These are phyloP conservation scores for Starmera amethionina DNA, from an alignment of 805 yeast species.

Conservation along the genomic window DNA sequence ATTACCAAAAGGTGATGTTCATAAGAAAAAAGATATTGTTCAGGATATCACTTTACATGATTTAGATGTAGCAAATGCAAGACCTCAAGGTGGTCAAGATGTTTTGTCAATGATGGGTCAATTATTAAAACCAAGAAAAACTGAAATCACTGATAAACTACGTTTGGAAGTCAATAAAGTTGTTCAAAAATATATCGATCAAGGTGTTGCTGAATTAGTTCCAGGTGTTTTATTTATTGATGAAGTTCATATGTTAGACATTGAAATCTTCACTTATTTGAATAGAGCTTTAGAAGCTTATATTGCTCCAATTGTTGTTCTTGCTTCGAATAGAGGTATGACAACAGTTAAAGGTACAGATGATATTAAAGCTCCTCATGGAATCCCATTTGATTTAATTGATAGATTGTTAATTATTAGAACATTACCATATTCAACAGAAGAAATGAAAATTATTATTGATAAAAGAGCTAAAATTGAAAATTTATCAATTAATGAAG, in stretches of 20 bases:
- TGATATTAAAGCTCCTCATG: constrained; percentile 84
- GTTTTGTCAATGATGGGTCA: constrained; percentile 96
- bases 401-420: constrained; percentile 88
- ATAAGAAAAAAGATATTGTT: constrained; percentile 93
- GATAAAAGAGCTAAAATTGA: constrained; percentile 77
- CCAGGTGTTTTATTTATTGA: constrained; percentile 98
- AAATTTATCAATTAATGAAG: constrained; percentile 49
- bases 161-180: constrained; percentile 92
- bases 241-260: constrained; percentile 97
- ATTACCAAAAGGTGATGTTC: constrained; percentile 97
- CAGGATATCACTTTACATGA: constrained; percentile 97
- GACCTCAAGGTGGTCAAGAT: constrained; percentile 96
- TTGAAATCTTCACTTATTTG: constrained; percentile 91
- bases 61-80: constrained; percentile 90
- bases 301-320: constrained; percentile 89
- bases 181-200: constrained; percentile 91
- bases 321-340: constrained; percentile 94
- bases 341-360: constrained; percentile 88
- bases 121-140: constrained; percentile 88
- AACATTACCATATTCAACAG: constrained; percentile 79
- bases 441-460: constrained; percentile 75
- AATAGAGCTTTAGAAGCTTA: constrained; percentile 88
- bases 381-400: constrained; percentile 89
- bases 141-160: constrained; percentile 93
- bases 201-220: constrained; percentile 94